A percentile compares a stretch with the other conserved stretches of the same genome.
These are phyloP conservation scores for Ophiocordyceps robertsii DNA, from an alignment of 2,329 filamentous ascomycete species.

Conservation along the genomic window DNA sequence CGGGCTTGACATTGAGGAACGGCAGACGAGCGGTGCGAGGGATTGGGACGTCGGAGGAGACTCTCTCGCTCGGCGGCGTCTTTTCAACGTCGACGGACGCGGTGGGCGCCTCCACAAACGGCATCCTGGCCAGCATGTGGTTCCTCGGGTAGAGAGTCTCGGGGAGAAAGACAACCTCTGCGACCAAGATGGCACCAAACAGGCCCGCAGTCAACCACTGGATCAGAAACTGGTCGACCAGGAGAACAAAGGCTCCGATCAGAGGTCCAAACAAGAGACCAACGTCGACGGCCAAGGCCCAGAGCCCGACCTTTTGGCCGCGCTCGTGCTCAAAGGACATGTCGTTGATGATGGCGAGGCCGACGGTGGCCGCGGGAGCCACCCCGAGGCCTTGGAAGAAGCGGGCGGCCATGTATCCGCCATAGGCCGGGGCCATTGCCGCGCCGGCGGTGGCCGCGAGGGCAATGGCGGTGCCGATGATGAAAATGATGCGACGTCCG, in stretches of 20 bases:
- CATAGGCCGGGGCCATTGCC: conserved; percentile 22
- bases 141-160: neutral
- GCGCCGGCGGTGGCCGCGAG: conserved; percentile 18
- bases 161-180: neutral
- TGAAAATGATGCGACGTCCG: conserved; percentile 26
- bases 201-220: conserved; percentile 41
- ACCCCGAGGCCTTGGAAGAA: conserved; percentile 46
- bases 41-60: neutral
- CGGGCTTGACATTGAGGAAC: conserved; percentile 28
- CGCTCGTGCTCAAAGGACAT: conserved; percentile 32
- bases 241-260: conserved; percentile 36
- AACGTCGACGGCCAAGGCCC: neutral
- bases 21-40: conserved; percentile 25
- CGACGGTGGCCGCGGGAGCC: conserved; percentile 38
- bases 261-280: conserved; percentile 13
- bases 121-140: neutral
- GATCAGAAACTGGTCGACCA: conserved; percentile 35
- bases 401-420: conserved; percentile 41
- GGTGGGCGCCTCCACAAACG: neutral
- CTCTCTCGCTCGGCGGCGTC: too few relatives aligned
- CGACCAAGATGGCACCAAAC: conserved; percentile 28
- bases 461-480: too few relatives aligned
- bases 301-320: neutral
- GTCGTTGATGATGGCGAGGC: conserved; percentile 39
- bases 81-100: too few relatives aligned